A percentile compares a stretch with the other conserved stretches of the same genome.
phyloP scores from a whole-genome alignment of 164 flowering plant genomes.

The Umbellularia californica region DNA sequence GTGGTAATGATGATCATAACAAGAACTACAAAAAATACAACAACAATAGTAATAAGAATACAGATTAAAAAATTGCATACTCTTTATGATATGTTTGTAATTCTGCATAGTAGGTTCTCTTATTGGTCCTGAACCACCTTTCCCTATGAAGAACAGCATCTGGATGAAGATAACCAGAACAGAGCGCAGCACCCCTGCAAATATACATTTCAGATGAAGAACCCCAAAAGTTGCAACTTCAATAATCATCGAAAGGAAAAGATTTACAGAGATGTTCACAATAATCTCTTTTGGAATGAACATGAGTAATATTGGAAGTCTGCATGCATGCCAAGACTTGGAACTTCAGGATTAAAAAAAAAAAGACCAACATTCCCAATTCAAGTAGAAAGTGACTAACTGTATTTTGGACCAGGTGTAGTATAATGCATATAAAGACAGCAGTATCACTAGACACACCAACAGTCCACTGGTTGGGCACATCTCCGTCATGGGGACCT shows the following conservation, averaged over 20 bases:
- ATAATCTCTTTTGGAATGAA: not conserved
- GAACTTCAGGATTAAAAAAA: too few relatives aligned
- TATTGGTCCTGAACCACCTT: conserved; percentile 35
- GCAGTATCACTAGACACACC: too few relatives aligned
- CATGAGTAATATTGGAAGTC: too few relatives aligned
- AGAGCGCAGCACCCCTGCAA: conserved; percentile 73
- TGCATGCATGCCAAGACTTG: too few relatives aligned
- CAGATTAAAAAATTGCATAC: conserved; percentile 38
- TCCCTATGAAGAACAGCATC: conserved; percentile 53
- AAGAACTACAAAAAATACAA: not conserved
- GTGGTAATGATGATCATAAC: not conserved
- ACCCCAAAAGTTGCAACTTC: too few relatives aligned
- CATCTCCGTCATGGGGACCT: too few relatives aligned
- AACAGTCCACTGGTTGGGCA: too few relatives aligned
- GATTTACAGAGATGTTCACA: not conserved
- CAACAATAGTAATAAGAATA: not conserved
- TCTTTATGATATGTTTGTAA: conserved; percentile 64
- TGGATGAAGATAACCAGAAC: conserved; percentile 82
- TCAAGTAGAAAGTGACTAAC: too few relatives aligned
- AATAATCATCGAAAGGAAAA: not conserved
- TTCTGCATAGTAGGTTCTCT: conserved; percentile 52
- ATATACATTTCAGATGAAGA: conserved; percentile 6
- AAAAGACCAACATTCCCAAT: too few relatives aligned
- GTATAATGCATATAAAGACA: too few relatives aligned
- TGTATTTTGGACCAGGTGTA: too few relatives aligned